Base-by-base conservation (phyloP, 2,329 filamentous ascomycete genomes). In the Claviceps spartinae region DNA sequence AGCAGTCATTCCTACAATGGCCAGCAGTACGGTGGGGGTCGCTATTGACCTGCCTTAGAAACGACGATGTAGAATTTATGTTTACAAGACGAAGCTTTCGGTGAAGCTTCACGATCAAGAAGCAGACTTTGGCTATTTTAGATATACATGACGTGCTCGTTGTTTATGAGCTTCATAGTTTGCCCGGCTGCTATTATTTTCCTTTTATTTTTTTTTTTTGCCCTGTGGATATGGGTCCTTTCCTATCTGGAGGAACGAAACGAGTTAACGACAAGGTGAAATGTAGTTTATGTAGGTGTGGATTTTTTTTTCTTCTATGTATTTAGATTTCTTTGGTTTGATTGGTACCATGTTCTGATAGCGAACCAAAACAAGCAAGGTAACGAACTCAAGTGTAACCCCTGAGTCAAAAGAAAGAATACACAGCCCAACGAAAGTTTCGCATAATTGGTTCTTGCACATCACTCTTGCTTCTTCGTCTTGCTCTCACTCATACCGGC, bases 401-500 rank as follows among this genome's bases (percentile, higher is more conserved):
- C 24, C 24, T 26, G 34, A 20, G 18, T 8, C 26, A 46, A 37
- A 22, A 14, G 26, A 47, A 47, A n/a, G 18, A 37, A 44, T 22
- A 24, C 37, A 8, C 48, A 22, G 2, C 5, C 5, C 9, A n/a
- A 3, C 18, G n/a, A 40, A 30, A 16, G 38, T 22, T 42, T n/a
- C 18, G 47, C 24, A 20, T 1, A 47, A 6, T 11, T 38, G 34
- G 9, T 34, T 36, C 16, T 40, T 47, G 7, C 20, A 14, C 4
- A 30, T 57, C 55, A 65, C 16, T 69, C 67, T 56, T 62, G 62
- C 61, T 75, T 76, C 57, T 69, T 70, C 43, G 58, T 56, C 53
- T 58, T 58, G 47, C 56, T 57, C 40, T 58, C 54, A 26, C 61
- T 37, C 40, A 56, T 54, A 34, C 38, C 36, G 18, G 63, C 66